Conservation (phyloP, 306 rosid genomes). For the Parietaria judaica region DNA sequence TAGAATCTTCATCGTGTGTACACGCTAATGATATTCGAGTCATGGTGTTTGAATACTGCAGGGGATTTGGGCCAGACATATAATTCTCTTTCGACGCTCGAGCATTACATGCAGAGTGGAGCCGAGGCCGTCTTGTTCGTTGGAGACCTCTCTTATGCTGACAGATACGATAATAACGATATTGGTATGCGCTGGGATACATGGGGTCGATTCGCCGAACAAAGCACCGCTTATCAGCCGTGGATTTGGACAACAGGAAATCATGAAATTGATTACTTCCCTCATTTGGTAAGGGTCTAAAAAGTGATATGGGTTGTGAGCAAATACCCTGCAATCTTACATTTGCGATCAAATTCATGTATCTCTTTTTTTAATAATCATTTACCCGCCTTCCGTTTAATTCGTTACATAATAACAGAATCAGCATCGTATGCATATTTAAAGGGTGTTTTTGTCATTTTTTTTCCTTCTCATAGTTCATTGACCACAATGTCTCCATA, state of each 20-base stretch:
- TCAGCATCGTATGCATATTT: no score
- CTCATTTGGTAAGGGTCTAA: slow-evolving; percentile 59
- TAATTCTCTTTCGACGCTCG: slow-evolving; percentile 88
- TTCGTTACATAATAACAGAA: no score
- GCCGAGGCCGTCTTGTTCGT: slow-evolving; percentile 71
- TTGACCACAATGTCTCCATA: no score
- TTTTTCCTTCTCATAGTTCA: no score
- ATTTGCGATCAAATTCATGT: no score
- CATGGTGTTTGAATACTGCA: slow-evolving; percentile 25
- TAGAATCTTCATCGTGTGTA: slow-evolving; percentile 4
- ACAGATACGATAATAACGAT: slow-evolving; percentile 65
- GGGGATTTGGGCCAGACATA: slow-evolving; percentile 98
- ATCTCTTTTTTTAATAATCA: no score
- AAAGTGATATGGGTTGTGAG: not conserved
- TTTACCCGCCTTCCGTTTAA: no score
- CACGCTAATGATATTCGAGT: not conserved
- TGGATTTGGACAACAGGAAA: slow-evolving; percentile 94
- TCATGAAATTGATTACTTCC: slow-evolving; percentile 90
- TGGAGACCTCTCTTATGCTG: slow-evolving; percentile 96
- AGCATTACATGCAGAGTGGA: slow-evolving; percentile 79
- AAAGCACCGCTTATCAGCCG: slow-evolving; percentile 77
- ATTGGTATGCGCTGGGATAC: slow-evolving; percentile 93
- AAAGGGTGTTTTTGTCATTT: no score
- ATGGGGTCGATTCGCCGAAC: slow-evolving; percentile 77
- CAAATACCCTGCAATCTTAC: no score